Evolutionary conservation across 345 rosid species (phyloP), one percentile per base, ranked within the genome.

Genomic region (Triadica sebifera): DNA sequence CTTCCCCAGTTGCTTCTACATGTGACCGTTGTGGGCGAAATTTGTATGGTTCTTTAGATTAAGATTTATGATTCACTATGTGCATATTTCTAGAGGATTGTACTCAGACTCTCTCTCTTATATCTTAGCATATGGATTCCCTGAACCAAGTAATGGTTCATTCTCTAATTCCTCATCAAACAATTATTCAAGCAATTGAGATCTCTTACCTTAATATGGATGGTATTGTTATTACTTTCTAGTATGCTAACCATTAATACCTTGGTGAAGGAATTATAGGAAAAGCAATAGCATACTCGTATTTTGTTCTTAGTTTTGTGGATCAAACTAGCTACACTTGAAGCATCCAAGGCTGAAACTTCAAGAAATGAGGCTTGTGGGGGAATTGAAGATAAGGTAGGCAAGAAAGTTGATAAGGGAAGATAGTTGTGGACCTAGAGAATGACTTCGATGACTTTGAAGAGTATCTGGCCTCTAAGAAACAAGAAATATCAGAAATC

Each of bases 1-100:
- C 71, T 39, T 67, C 90, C 37, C 71, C 77, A n/a, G 19, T 86
- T 56, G 64, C 86, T 55, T 55, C 90, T 57, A 65, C 79, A 20
- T 94, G 97, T 12, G 90, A 92, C 71, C 97, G 92, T 8, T 94
- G 98, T 74, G 97, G 97, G 37, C 78, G 98, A 63, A 84, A 75
- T 74, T 76, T 82, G 84, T 85, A 81, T 59, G 84, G 8, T 71
- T 74, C 75, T 63, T 46, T 59, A 15, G 67, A 59, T 61, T 20
- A 74, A 60, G 38, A 39, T 22, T 66, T 15, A 24, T 67, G 20
- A 55, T 22, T 56, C 12, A 8, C 20, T 3, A 29, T 29, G 0
- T 3, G 12, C 61, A 65, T 22, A 3, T n/a, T n/a, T n/a, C n/a
- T n/a, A n/a, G n/a, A n/a, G n/a, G n/a, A n/a, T n/a, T 20, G 4